Percentiles rank a stretch among this genome's conserved stretches.
Conservation (phyloP, 2,329 filamentous ascomycete genomes). For the Aspergillus glaucus region DNA sequence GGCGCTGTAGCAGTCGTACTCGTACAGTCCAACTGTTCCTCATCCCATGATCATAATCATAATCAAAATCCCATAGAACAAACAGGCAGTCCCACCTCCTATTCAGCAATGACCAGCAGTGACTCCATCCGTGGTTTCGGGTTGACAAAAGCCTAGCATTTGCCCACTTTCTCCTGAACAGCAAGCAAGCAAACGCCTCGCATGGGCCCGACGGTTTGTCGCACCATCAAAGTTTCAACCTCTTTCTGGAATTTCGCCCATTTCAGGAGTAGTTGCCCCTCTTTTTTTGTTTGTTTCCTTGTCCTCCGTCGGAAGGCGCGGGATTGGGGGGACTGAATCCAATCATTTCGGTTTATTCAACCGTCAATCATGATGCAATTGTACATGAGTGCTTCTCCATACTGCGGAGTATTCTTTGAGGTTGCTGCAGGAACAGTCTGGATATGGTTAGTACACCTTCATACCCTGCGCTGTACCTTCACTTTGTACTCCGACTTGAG, state of each 20-base stretch:
- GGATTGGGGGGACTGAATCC: neutral
- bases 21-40: neutral
- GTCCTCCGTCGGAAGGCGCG: neutral
- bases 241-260: conserved; percentile 1
- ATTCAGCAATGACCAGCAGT: neutral
- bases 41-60: neutral
- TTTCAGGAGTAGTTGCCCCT: neutral
- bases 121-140: neutral
- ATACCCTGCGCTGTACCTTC: no score
- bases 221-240: neutral
- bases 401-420: neutral
- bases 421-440: neutral
- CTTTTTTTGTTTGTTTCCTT: neutral
- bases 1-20: neutral
- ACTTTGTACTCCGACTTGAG: no score
- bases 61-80: neutral
- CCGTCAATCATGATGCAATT: neutral
- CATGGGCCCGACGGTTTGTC: neutral
- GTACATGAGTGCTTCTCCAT: neutral
- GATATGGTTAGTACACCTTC: neutral
- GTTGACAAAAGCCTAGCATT: neutral
- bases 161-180: neutral
- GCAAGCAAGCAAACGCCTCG: neutral
- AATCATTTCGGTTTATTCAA: neutral
- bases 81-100: neutral